A percentile compares a stretch with the other conserved stretches of the same genome.
Conservation (phyloP, 75 land plant genomes). For the Adiantum capillusveneris region DNA sequence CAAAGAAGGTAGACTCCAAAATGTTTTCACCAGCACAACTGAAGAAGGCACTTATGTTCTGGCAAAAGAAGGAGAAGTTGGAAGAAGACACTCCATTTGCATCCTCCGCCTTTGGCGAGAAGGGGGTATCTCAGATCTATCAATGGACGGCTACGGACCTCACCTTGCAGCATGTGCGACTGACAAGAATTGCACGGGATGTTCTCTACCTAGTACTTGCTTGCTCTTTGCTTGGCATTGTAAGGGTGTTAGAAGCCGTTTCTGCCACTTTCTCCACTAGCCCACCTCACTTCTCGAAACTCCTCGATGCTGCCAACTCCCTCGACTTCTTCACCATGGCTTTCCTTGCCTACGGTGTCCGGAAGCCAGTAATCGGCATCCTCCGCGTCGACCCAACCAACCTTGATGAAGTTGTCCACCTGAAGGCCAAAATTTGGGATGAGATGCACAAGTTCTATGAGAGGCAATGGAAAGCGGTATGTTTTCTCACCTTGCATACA, state of each 20-base stretch:
- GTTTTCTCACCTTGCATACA: background rate
- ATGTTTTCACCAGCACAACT: background rate
- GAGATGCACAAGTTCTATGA: slow-evolving; percentile 22
- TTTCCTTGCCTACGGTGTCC: slow-evolving; percentile 15
- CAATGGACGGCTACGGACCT: slow-evolving; percentile 19
- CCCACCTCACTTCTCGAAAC: slow-evolving; percentile 3
- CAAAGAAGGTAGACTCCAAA: background rate
- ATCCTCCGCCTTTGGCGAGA: slow-evolving; percentile 4
- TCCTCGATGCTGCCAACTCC: slow-evolving; percentile 12
- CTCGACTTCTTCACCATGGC: slow-evolving; percentile 19
- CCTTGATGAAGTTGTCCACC: background rate
- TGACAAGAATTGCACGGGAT: slow-evolving; percentile 9
- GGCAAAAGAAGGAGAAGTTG: slow-evolving; percentile 4
- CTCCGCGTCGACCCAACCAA: slow-evolving; percentile 16
- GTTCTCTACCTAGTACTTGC: slow-evolving; percentile 10
- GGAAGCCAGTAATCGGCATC: slow-evolving; percentile 13
- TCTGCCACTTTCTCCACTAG: slow-evolving; percentile 3
- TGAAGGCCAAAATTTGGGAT: slow-evolving; percentile 23
- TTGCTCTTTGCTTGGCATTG: slow-evolving; percentile 7
- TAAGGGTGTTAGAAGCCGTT: slow-evolving; percentile 13
- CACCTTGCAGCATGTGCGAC: slow-evolving; percentile 11
- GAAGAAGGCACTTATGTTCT: background rate
- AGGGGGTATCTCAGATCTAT: slow-evolving; percentile 4
- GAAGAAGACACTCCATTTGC: slow-evolving; percentile 1
- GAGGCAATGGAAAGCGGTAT: slow-evolving; percentile 26